Evolutionary conservation across 2,329 filamentous ascomycete species (phyloP), one percentile per base, ranked within the genome.

Genomic region (Bimuria novae-zelandiae): DNA sequence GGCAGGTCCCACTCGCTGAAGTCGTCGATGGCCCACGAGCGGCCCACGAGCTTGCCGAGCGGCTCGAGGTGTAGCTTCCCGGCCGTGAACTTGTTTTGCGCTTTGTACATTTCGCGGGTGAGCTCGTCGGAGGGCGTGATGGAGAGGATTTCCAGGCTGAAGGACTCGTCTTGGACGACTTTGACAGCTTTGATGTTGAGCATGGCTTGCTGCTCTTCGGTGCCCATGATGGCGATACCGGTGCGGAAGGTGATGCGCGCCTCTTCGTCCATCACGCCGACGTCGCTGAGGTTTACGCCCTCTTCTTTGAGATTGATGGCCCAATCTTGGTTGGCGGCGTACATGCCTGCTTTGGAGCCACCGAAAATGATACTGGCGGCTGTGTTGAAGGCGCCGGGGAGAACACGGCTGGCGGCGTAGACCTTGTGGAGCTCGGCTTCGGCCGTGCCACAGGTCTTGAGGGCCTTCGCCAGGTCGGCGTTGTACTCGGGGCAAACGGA

Each of bases 371-470:
- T 83, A 1, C 85, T 85, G 43, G 88, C 88, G 0, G 89, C 87
- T n/a, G 80, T 78, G 71, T 95, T 95, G 79, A 96, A 97, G 10
- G 83, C 74, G 0, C 92, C 92, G 0, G 92, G 92, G 5, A 95
- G 77, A 2, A 72, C 70, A 1, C 68, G 54, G 1, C 78, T 75
- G 7, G 88, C 76, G 23, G 80, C 68, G 5, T 79, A 74, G 30
- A 87, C 79, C 47, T 82, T 78, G 56, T 83, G 82, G 30, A 94
- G 79, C 72, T 97, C 90, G 1, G 76, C 65, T 3, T 84, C 80
- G 1, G 89, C 90, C 12, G 79, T 67, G 17, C 85, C 81, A 63
- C 91, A 96, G 23, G 93, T 70, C 1, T 71, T 70, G 7, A 88
- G 78, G 0, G 92, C 91, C 0, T 80, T 77, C 14, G 83, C 75